Percentiles rank a stretch among this genome's conserved stretches.
These are phyloP conservation scores for Fusarium luffae DNA, from an alignment of 2,329 filamentous ascomycete species.

Conservation along the genomic window DNA sequence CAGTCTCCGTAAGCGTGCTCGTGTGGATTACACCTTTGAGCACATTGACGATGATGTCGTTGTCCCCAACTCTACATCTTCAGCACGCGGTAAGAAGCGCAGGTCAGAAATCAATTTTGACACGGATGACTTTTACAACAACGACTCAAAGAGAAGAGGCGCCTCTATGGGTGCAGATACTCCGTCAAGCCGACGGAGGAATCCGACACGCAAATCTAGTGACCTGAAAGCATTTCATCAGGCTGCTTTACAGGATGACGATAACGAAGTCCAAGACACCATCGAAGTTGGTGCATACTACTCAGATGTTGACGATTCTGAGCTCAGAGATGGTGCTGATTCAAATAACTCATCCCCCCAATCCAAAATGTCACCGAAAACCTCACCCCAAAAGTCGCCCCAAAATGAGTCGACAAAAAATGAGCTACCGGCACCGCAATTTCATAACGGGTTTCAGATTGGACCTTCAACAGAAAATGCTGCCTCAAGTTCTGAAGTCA, in stretches of 20 bases:
- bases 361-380: constrained; percentile 38
- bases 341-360: constrained; percentile 48
- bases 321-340: constrained; percentile 39
- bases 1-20: constrained; percentile 66
- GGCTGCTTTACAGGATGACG: constrained; percentile 50
- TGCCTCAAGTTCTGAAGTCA: constrained; percentile 9
- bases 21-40: constrained; percentile 67
- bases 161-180: constrained; percentile 52
- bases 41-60: constrained; percentile 62
- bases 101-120: constrained; percentile 51
- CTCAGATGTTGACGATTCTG: constrained; percentile 50
- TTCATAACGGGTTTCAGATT: background rate
- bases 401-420: constrained; percentile 30
- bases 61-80: constrained; percentile 50
- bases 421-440: constrained; percentile 21
- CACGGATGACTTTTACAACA: constrained; percentile 47
- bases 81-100: constrained; percentile 52
- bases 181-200: constrained; percentile 54
- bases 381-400: constrained; percentile 21
- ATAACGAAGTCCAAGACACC: constrained; percentile 66
- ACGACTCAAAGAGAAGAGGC: constrained; percentile 52
- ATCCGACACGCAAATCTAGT: constrained; percentile 54
- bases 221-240: constrained; percentile 49
- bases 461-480: constrained; percentile 7
- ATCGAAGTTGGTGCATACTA: constrained; percentile 64